A percentile compares a stretch with the other conserved stretches of the same genome.
phyloP scores from a whole-genome alignment of 2,329 filamentous ascomycete species.

The Penicillium occitanis region DNA sequence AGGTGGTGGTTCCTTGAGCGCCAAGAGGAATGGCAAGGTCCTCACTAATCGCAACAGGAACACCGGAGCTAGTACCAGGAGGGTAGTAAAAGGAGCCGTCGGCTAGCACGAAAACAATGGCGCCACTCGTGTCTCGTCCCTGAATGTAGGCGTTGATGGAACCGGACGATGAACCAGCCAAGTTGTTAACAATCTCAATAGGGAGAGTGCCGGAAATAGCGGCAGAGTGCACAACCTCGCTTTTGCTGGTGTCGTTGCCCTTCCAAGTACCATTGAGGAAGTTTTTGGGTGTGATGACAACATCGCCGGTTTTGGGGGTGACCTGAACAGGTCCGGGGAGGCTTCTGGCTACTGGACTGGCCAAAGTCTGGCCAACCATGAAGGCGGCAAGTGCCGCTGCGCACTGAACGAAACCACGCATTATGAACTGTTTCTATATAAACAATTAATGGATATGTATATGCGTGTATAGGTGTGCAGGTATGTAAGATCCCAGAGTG shows the following conservation, averaged over 20 bases:
- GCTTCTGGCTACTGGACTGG: constrained; percentile 9
- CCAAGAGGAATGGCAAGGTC: constrained; percentile 49
- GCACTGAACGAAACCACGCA: constrained; percentile 13
- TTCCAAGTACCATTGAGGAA: constrained; percentile 15
- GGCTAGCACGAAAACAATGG: constrained; percentile 46
- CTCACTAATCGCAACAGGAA: constrained; percentile 39
- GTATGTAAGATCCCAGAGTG: not conserved
- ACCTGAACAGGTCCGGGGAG: constrained; percentile 13
- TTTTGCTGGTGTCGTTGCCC: not conserved
- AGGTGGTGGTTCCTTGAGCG: constrained; percentile 38
- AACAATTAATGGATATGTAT: not conserved
- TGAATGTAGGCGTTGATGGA: constrained; percentile 41
- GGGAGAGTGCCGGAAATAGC: constrained; percentile 7
- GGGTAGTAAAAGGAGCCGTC: constrained; percentile 49
- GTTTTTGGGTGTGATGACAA: constrained; percentile 10
- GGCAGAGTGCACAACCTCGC: not conserved
- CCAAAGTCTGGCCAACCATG: constrained; percentile 14
- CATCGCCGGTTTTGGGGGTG: constrained; percentile 2
- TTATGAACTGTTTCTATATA: constrained; percentile 4
- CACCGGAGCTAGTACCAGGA: constrained; percentile 35
- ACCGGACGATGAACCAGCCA: constrained; percentile 31
- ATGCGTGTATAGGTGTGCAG: not conserved
- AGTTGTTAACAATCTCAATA: constrained; percentile 46
- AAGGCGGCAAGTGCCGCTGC: constrained; percentile 13
- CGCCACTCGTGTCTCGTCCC: constrained; percentile 43